Percentiles rank a stretch among this genome's conserved stretches.
Evolutionary conservation across 2,329 filamentous ascomycete genomes (phyloP).

Genomic region (Fusarium brevicatenulatum): DNA sequence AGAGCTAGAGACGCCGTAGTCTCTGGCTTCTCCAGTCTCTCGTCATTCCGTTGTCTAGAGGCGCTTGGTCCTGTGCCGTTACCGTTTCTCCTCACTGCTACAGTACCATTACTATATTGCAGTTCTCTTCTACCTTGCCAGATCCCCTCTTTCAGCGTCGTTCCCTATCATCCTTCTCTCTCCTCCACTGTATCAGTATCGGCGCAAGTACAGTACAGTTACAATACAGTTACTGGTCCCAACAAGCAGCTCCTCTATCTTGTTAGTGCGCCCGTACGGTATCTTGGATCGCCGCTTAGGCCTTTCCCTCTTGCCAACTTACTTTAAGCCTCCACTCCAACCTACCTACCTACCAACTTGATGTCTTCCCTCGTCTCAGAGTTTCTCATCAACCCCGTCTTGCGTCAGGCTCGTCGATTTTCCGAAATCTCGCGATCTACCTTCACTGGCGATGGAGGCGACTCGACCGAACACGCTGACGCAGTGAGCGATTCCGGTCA

Average conservation of each 20-base stretch:
- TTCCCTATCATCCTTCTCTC: conserved; percentile 10
- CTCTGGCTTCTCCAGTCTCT: conserved; percentile 37
- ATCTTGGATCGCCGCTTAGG: conserved; percentile 26
- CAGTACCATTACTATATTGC: conserved; percentile 7
- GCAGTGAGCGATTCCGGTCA: conserved; percentile 36
- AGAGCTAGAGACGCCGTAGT: conserved; percentile 16
- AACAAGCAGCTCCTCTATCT: neutral
- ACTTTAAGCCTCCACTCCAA: conserved; percentile 14
- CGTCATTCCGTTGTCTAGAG: conserved; percentile 35
- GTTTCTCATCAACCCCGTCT: conserved; percentile 72
- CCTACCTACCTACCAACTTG: conserved; percentile 18
- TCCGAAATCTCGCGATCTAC: conserved; percentile 61
- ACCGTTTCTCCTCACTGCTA: conserved; percentile 8
- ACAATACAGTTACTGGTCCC: conserved; percentile 1
- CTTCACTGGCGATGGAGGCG: conserved; percentile 50
- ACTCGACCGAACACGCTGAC: conserved; percentile 39
- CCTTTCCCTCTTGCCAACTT: conserved; percentile 29
- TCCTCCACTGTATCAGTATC: conserved; percentile 1
- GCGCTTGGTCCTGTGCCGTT: conserved; percentile 13
- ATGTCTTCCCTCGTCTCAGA: conserved; percentile 74
- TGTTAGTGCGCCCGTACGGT: conserved; percentile 26
- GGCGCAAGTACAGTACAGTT: conserved; percentile 16
- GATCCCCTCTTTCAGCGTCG: conserved; percentile 2
- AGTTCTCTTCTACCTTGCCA: conserved; percentile 4
- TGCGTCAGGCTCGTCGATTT: conserved; percentile 73